phyloP scores from a whole-genome alignment of 495 filamentous ascomycete species.

The Penicillium crystallinum region DNA sequence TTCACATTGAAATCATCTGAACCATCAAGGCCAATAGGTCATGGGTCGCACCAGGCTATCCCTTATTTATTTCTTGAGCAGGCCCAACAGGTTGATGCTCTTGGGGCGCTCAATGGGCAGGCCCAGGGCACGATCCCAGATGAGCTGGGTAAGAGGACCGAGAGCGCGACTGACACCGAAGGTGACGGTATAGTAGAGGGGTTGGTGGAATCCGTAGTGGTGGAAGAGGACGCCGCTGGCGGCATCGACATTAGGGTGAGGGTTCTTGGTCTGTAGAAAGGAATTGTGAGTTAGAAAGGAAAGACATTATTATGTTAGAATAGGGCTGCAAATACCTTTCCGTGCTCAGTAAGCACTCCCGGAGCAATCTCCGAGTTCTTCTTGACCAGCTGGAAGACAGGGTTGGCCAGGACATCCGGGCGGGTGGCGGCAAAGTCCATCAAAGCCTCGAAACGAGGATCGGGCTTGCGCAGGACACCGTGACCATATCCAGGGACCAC shows the following conservation, averaged over 20 bases:
- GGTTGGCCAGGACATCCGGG: constrained; percentile 77
- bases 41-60: neutral
- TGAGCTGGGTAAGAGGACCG: constrained; percentile 86
- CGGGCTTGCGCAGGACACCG: constrained; percentile 93
- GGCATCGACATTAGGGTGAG: constrained; percentile 92
- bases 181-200: constrained; percentile 94
- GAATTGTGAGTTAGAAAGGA: neutral
- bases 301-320: neutral
- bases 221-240: constrained; percentile 91
- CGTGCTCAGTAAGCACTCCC: constrained; percentile 81
- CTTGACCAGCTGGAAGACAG: constrained; percentile 89
- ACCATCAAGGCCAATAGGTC: neutral
- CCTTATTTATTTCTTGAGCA: constrained; percentile 53
- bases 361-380: constrained; percentile 79
- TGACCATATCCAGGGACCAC: constrained; percentile 98
- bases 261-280: constrained; percentile 79
- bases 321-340: constrained; percentile 53
- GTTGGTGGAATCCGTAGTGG: constrained; percentile 95
- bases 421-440: constrained; percentile 90
- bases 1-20: constrained; percentile 4
- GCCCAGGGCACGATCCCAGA: constrained; percentile 93
- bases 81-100: constrained; percentile 85
- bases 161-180: constrained; percentile 92
- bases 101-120: constrained; percentile 98
- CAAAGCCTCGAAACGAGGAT: constrained; percentile 90